These are phyloP conservation scores for Russula vinacea DNA, from an alignment of 768 basidiomycete species.

Conservation along the genomic window DNA sequence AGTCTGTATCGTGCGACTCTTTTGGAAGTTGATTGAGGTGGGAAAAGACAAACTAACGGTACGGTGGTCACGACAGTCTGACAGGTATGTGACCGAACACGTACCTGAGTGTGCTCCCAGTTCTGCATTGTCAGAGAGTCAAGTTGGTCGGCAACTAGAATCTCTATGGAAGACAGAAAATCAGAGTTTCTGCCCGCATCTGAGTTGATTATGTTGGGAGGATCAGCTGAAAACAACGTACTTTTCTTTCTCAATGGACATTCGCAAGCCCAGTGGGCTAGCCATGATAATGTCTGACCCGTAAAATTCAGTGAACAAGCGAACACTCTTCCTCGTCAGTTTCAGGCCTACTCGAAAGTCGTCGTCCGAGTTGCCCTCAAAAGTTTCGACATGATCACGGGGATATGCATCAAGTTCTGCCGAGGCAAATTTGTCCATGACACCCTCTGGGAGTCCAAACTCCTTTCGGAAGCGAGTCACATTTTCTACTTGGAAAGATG, in stretches of 20 bases:
- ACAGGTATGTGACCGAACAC: constrained; percentile 21
- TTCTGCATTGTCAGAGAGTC: constrained; percentile 97
- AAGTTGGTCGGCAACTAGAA: constrained; percentile 87
- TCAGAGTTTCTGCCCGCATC: constrained; percentile 66
- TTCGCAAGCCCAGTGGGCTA: constrained; percentile 86
- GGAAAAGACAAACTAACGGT: constrained; percentile 71
- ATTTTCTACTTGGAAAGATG: constrained; percentile 83
- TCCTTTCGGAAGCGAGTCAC: constrained; percentile 76
- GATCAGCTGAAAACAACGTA: constrained; percentile 40
- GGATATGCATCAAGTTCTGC: constrained; percentile 79
- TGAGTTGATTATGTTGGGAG: neutral
- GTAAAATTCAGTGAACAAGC: constrained; percentile 89
- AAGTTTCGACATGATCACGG: constrained; percentile 85
- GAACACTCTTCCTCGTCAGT: constrained; percentile 86
- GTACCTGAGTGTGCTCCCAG: constrained; percentile 95
- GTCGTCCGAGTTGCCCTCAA: constrained; percentile 97
- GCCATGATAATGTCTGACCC: constrained; percentile 88
- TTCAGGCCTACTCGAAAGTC: constrained; percentile 91
- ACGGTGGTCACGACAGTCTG: neutral
- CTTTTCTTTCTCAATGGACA: constrained; percentile 94
- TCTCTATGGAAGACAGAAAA: constrained; percentile 89
- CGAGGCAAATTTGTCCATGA: constrained; percentile 72
- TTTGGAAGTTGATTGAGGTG: constrained; percentile 87
- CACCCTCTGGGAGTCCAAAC: constrained; percentile 76
- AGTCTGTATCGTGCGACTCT: constrained; percentile 90